Percentiles rank a stretch among this genome's conserved stretches.
Evolutionary conservation across 106 monocot genomes (phyloP).

Genomic region (Dendrobium huoshanense): DNA sequence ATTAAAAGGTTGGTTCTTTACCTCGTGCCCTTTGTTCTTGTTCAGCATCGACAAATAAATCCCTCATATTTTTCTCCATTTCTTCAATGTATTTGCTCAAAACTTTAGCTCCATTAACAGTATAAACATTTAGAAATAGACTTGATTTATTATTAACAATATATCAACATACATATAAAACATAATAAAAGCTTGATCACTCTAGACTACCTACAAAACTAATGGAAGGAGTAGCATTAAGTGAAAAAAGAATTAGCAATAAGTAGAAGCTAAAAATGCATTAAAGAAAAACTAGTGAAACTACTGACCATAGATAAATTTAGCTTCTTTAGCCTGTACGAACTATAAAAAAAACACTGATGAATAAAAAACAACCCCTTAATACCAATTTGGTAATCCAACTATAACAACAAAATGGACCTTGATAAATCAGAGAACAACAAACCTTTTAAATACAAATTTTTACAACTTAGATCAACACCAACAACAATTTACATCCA

Average conservation of each 20-base stretch:
- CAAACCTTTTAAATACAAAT: not conserved
- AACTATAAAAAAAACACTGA: not conserved
- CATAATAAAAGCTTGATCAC: no score
- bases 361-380: not conserved
- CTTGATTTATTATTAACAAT: not conserved
- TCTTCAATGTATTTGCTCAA: constrained; percentile 98
- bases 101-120: constrained; percentile 99
- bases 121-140: constrained; percentile 24
- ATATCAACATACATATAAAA: not conserved
- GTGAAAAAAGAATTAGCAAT: not conserved
- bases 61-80: constrained; percentile 95
- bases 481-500: not conserved
- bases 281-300: not conserved
- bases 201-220: not conserved
- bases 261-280: not conserved
- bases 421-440: not conserved
- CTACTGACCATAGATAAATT: not conserved
- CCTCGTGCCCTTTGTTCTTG: constrained; percentile 80
- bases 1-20: constrained; percentile 92
- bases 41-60: constrained; percentile 98
- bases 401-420: no score
- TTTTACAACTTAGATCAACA: not conserved
- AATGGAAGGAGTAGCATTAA: not conserved
- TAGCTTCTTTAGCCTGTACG: not conserved
- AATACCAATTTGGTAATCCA: no score